phyloP scores from a whole-genome alignment of 805 yeast genomes.

The Pichia eremophila region DNA sequence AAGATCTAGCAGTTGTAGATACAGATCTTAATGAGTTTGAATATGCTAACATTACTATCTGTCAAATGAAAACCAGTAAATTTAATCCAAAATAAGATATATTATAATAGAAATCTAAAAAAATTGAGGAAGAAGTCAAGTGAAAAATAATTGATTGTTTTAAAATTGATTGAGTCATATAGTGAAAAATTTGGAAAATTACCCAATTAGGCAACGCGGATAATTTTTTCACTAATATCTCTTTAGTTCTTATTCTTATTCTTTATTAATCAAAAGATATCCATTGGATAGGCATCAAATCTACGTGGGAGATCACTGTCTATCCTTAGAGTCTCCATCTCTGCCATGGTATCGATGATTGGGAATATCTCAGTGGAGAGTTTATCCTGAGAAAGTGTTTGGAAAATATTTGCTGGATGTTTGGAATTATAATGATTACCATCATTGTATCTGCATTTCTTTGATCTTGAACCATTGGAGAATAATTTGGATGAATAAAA shows the following conservation, averaged over 20 bases:
- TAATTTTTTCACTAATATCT: neutral
- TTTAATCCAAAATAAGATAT: no score
- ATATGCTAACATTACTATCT: slow-evolving; percentile 5
- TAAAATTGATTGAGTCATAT: no score
- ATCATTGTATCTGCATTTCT: slow-evolving; percentile 11
- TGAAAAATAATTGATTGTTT: no score
- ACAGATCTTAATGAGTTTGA: slow-evolving; percentile 5
- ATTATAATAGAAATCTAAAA: no score
- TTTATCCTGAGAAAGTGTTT: slow-evolving; percentile 8
- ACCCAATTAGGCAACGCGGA: slow-evolving; percentile 1
- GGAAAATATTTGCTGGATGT: slow-evolving; percentile 18
- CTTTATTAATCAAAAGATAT: neutral
- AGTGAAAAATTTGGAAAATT: no score
- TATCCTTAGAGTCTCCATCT: neutral
- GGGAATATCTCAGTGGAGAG: slow-evolving; percentile 20
- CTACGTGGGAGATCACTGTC: neutral
- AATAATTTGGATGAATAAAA: slow-evolving; percentile 22
- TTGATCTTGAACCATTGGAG: slow-evolving; percentile 19
- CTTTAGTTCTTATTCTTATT: neutral
- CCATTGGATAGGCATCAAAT: slow-evolving; percentile 4
- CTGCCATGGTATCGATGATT: slow-evolving; percentile 23
- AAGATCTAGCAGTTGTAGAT: neutral
- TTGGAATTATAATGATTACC: slow-evolving; percentile 15
- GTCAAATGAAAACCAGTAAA: no score
- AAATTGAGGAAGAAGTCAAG: no score